These are phyloP conservation scores for Moricandia arvensis DNA, from an alignment of 345 rosid species.

Conservation along the genomic window DNA sequence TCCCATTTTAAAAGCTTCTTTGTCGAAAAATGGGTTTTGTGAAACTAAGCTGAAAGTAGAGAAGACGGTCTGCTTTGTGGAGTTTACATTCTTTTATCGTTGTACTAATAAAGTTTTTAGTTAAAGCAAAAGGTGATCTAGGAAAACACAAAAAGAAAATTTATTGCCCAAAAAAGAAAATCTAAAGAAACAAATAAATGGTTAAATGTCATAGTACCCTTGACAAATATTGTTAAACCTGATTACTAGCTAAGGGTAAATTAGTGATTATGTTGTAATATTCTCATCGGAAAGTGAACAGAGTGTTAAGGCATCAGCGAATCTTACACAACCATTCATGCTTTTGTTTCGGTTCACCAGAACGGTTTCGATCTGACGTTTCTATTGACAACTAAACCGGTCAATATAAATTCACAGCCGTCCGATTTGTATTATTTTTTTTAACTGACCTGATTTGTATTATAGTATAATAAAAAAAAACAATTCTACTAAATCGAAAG, in stretches of 20 bases:
- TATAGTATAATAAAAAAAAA: not conserved
- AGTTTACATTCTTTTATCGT: constrained; percentile 44
- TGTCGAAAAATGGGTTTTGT: constrained; percentile 70
- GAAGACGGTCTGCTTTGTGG: constrained; percentile 86
- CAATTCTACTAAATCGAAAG: not conserved
- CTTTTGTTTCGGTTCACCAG: constrained; percentile 28
- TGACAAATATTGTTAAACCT: not conserved
- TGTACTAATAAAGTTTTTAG: constrained; percentile 15
- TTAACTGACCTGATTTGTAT: too few relatives aligned
- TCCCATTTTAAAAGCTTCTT: constrained; percentile 59
- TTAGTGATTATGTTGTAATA: not conserved
- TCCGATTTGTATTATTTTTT: not conserved
- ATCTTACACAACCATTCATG: constrained; percentile 32
- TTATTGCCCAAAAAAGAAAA: not conserved
- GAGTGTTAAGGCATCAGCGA: constrained; percentile 34
- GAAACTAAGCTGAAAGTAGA: constrained; percentile 89
- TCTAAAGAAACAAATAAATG: not conserved
- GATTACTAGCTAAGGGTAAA: constrained; percentile 11
- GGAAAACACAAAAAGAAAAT: constrained; percentile 30
- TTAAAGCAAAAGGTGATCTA: constrained; percentile 28
- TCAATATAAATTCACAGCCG: constrained; percentile 30
- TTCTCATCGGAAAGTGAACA: constrained; percentile 22
- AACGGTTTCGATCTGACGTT: constrained; percentile 33
- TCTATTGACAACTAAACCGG: constrained; percentile 12
- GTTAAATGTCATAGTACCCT: constrained; percentile 15